Conservation (phyloP, 352 stramenopile species). For the Pythium phragmitis region DNA sequence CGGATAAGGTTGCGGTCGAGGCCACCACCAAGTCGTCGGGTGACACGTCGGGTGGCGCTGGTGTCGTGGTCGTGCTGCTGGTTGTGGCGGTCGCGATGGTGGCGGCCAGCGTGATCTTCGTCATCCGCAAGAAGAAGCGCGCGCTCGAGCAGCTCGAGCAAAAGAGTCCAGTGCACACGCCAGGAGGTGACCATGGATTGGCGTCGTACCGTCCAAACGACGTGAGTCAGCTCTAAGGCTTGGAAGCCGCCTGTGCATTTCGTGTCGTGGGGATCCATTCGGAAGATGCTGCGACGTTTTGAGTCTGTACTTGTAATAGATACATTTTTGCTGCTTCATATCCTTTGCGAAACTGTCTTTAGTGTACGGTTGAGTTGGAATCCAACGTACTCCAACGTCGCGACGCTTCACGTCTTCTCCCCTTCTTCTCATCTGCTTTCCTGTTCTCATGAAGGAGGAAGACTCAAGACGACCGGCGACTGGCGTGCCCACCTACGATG, state of each 20-base stretch:
- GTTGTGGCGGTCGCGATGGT: constrained; percentile 30
- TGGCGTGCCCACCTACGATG: neutral
- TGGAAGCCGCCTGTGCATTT: neutral
- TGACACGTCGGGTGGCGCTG: constrained; percentile 27
- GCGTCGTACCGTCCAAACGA: constrained; percentile 8
- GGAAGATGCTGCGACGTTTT: too few species aligned
- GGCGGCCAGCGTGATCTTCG: constrained; percentile 43
- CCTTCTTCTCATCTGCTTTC: too few species aligned
- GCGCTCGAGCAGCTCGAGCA: constrained; percentile 36
- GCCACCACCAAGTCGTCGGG: constrained; percentile 53
- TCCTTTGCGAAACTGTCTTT: too few species aligned
- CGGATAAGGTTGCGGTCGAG: constrained; percentile 7
- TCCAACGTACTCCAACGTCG: too few species aligned
- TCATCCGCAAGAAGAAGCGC: constrained; percentile 55
- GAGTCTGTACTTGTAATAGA: too few species aligned
- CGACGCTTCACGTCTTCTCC: too few species aligned
- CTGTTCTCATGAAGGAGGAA: neutral
- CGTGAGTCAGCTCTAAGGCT: constrained; percentile 6
- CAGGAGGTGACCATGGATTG: constrained; percentile 2
- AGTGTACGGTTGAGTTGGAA: too few species aligned
- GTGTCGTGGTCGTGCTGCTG: constrained; percentile 34
- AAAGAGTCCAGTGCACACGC: constrained; percentile 38
- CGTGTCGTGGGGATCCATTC: too few species aligned
- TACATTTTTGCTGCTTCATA: too few species aligned
- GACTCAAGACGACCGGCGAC: neutral